Evolutionary conservation across 2,329 filamentous ascomycete species (phyloP).

Genomic region (Bipolaris victoriae): DNA sequence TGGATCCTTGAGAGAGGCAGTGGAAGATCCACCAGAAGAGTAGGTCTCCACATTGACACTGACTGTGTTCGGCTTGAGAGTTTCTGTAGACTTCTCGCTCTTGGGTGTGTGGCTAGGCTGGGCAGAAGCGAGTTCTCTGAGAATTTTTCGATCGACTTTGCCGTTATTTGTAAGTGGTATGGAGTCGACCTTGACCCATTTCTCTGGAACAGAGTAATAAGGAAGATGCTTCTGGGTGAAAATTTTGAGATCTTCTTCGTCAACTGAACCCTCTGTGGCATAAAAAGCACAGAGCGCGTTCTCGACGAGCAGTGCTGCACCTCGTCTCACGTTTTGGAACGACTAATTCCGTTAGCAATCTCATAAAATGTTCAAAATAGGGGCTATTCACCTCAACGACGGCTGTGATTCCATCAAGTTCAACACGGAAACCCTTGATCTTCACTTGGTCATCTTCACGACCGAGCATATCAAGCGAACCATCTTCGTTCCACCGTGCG

Average conservation of each 20-base stretch:
- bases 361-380: neutral
- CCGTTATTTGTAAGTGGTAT: constrained; percentile 62
- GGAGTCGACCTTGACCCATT: constrained; percentile 51
- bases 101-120: constrained; percentile 9
- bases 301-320: constrained; percentile 56
- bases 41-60: neutral
- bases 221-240: constrained; percentile 55
- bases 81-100: neutral
- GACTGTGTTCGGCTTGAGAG: neutral
- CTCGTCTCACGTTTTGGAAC: constrained; percentile 56
- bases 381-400: constrained; percentile 28
- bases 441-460: constrained; percentile 67
- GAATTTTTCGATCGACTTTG: constrained; percentile 61
- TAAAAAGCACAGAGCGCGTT: constrained; percentile 60
- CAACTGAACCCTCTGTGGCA: constrained; percentile 44
- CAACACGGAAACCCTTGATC: constrained; percentile 66
- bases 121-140: constrained; percentile 42
- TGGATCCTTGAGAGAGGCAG: constrained; percentile 1
- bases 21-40: neutral
- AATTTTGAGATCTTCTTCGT: constrained; percentile 45
- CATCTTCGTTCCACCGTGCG: constrained; percentile 60
- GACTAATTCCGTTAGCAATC: constrained; percentile 29
- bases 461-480: constrained; percentile 62
- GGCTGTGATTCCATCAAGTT: constrained; percentile 62
- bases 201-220: constrained; percentile 62